phyloP scores from a whole-genome alignment of 768 basidiomycete genomes.

The Boletus subcaerulescens region DNA sequence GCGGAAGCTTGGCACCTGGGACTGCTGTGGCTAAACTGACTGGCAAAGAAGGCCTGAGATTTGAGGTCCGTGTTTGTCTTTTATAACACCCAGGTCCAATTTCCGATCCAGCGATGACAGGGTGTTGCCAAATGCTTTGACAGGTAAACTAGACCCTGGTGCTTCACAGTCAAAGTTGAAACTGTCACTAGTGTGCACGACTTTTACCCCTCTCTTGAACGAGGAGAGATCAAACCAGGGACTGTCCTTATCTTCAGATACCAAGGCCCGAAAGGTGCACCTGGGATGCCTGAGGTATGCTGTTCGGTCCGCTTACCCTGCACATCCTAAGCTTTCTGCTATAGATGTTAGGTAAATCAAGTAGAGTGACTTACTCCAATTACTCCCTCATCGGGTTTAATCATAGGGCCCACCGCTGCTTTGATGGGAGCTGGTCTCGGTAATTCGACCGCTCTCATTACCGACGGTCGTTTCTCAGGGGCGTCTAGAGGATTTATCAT shows the following conservation, averaged over 20 bases:
- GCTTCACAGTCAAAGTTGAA: neutral
- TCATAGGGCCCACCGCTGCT: slow-evolving; percentile 70
- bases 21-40: slow-evolving; percentile 91
- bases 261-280: slow-evolving; percentile 88
- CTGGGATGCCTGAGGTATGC: slow-evolving; percentile 81
- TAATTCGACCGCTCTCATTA: slow-evolving; percentile 76
- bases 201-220: slow-evolving; percentile 72
- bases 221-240: slow-evolving; percentile 72
- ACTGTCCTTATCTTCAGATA: slow-evolving; percentile 81
- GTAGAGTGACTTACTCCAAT: neutral
- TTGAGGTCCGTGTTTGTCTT: slow-evolving; percentile 52
- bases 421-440: slow-evolving; percentile 83
- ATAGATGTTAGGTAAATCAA: slow-evolving; percentile 44
- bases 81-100: neutral
- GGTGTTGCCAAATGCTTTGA: slow-evolving; percentile 80
- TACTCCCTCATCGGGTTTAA: slow-evolving; percentile 7
- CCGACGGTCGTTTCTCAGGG: slow-evolving; percentile 88
- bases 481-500: slow-evolving; percentile 69
- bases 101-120: slow-evolving; percentile 31
- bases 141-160: slow-evolving; percentile 36
- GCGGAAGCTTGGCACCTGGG: slow-evolving; percentile 85
- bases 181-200: slow-evolving; percentile 47
- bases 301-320: neutral
- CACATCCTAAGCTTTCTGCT: slow-evolving; percentile 1
- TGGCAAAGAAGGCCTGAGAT: slow-evolving; percentile 84